Evolutionary conservation across 768 basidiomycete species (phyloP).

Genomic region (Neoboletus magnificus): DNA sequence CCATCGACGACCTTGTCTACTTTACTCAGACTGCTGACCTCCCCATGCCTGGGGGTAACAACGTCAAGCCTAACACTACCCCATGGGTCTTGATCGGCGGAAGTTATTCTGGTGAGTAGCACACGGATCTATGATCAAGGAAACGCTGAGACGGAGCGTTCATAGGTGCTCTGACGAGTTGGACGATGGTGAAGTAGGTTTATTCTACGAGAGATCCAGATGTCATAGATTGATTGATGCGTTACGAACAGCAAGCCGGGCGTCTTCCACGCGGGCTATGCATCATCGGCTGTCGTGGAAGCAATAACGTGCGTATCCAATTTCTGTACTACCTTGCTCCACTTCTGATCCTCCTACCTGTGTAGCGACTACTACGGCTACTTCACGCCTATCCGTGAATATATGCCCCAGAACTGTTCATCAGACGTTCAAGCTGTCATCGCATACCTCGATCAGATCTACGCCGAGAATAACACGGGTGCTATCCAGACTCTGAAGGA

Average conservation of each 20-base stretch:
- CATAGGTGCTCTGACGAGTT: constrained; percentile 48
- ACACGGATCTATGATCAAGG: not conserved
- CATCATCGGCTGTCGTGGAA: constrained; percentile 47
- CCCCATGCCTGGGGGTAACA: constrained; percentile 63
- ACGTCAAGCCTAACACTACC: constrained; percentile 51
- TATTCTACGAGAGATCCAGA: not conserved
- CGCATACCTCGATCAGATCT: constrained; percentile 56
- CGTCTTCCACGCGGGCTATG: constrained; percentile 42
- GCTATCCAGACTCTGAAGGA: constrained; percentile 56
- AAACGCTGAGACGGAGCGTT: not conserved
- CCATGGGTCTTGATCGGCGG: constrained; percentile 44
- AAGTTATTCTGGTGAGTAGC: constrained; percentile 35
- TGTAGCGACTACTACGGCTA: constrained; percentile 40
- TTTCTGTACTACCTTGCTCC: not conserved
- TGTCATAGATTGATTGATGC: not conserved
- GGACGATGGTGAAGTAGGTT: constrained; percentile 65
- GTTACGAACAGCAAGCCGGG: constrained; percentile 33
- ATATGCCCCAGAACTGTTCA: constrained; percentile 73
- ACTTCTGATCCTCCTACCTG: not conserved
- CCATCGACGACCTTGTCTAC: constrained; percentile 68
- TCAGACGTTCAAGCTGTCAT: constrained; percentile 66
- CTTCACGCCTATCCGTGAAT: constrained; percentile 64
- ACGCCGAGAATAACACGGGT: constrained; percentile 40
- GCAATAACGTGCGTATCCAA: constrained; percentile 35
- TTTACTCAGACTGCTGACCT: constrained; percentile 64